These are phyloP conservation scores for Picea engelmannii DNA, from an alignment of 83 land plant species.

Conservation along the genomic window DNA sequence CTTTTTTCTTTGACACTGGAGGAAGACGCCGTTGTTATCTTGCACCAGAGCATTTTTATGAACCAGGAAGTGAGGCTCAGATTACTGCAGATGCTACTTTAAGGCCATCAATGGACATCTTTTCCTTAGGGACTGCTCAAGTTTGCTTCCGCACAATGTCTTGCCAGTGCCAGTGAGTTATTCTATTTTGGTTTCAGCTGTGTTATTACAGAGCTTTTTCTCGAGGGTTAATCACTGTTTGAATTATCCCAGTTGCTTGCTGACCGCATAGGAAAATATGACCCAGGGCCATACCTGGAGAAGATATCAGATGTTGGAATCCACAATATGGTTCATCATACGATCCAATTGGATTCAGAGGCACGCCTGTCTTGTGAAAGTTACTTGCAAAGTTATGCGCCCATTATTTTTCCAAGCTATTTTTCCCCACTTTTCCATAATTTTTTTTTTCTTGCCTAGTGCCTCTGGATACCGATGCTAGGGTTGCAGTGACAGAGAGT, in stretches of 20 bases:
- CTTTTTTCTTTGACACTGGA: constrained; percentile 97
- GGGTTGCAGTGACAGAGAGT: constrained; percentile 81
- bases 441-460: constrained; percentile 80
- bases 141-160: too few species aligned
- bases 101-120: too few species aligned
- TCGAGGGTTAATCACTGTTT: constrained; percentile 94
- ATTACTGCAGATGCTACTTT: too few species aligned
- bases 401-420: constrained; percentile 75
- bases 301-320: constrained; percentile 92
- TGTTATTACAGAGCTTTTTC: constrained; percentile 97
- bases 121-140: too few species aligned
- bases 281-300: constrained; percentile 87
- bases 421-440: constrained; percentile 92
- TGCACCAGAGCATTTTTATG: constrained; percentile 84
- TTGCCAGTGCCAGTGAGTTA: not conserved
- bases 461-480: constrained; percentile 81
- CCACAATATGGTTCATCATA: not conserved
- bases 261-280: constrained; percentile 25
- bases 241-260: constrained; percentile 94
- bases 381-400: constrained; percentile 79
- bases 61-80: too few species aligned
- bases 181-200: constrained; percentile 55
- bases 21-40: constrained; percentile 95
- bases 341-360: constrained; percentile 72
- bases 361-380: constrained; percentile 81